Evolutionary conservation across 768 basidiomycete species (phyloP).

Genomic region (Sutorius australiensis): DNA sequence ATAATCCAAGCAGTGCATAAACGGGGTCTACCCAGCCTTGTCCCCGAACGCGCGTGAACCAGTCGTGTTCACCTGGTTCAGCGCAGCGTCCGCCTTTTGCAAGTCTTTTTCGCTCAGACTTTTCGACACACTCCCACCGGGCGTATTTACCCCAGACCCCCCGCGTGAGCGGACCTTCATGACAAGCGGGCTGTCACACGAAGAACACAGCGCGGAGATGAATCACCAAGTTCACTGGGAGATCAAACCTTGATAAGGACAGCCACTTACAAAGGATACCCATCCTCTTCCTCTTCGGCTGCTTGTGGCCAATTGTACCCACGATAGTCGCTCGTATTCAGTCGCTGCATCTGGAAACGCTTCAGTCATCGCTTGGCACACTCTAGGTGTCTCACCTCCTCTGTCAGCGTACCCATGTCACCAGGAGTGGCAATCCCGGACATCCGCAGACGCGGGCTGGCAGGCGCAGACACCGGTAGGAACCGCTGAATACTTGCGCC

Average conservation of each 20-base stretch:
- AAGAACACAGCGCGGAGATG: conserved; percentile 1
- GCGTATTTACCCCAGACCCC: conserved; percentile 79
- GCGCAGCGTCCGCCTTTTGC: conserved; percentile 80
- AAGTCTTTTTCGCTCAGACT: conserved; percentile 88
- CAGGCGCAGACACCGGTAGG: conserved; percentile 74
- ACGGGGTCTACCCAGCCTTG: not conserved
- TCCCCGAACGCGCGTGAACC: too few relatives aligned
- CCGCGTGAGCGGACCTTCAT: conserved; percentile 87
- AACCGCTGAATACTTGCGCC: conserved; percentile 62
- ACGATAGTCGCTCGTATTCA: conserved; percentile 84
- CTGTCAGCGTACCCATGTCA: conserved; percentile 85
- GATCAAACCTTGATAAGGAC: conserved; percentile 12
- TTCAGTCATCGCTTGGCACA: not conserved
- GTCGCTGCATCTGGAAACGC: conserved; percentile 67
- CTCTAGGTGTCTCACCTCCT: conserved; percentile 52
- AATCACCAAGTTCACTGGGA: conserved; percentile 1
- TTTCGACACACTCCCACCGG: conserved; percentile 75
- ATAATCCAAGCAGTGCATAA: conserved; percentile 7
- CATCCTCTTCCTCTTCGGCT: conserved; percentile 82
- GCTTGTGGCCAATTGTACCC: conserved; percentile 52
- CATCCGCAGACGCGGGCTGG: conserved; percentile 76
- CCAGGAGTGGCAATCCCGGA: conserved; percentile 86
- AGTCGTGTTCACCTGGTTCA: conserved; percentile 53
- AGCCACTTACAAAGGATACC: conserved; percentile 76
- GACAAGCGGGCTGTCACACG: conserved; percentile 63